Evolutionary conservation across 495 filamentous ascomycete genomes (phyloP).

Genomic region (Hypoxylon fragiforme): DNA sequence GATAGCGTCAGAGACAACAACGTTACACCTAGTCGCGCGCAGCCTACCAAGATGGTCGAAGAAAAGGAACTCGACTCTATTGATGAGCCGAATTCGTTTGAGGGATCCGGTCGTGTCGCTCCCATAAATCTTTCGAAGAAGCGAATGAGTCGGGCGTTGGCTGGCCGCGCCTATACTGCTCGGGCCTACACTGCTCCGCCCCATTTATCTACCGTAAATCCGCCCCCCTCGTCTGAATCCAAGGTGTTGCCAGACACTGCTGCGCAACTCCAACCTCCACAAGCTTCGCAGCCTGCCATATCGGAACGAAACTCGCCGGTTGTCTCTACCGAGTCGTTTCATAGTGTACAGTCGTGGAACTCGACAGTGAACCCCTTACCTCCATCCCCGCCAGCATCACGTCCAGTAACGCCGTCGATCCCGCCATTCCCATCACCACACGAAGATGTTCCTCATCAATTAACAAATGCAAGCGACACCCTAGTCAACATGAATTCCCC

Average conservation of each 20-base stretch:
- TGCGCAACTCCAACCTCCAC: constrained; percentile 4
- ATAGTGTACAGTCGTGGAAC: constrained; percentile 62
- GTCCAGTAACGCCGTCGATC: constrained; percentile 42
- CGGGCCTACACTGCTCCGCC: constrained; percentile 43
- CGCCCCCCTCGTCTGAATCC: constrained; percentile 38
- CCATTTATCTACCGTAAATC: constrained; percentile 39
- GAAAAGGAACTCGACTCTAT: background rate
- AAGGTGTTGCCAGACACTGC: background rate
- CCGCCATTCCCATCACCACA: constrained; percentile 38
- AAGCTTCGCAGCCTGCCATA: constrained; percentile 17
- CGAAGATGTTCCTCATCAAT: constrained; percentile 34
- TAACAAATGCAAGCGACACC: constrained; percentile 39
- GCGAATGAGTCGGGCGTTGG: constrained; percentile 33
- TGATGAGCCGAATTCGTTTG: constrained; percentile 28
- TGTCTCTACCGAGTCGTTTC: constrained; percentile 50
- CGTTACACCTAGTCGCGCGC: background rate
- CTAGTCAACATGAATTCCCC: constrained; percentile 50
- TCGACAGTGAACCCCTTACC: constrained; percentile 51
- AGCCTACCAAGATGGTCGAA: background rate
- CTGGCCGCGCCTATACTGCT: constrained; percentile 41
- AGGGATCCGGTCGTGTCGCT: constrained; percentile 28
- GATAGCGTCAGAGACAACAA: background rate
- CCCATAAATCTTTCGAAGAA: constrained; percentile 28
- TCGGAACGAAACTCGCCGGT: constrained; percentile 34
- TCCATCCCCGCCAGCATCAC: constrained; percentile 52